Evolutionary conservation across 345 rosid species (phyloP), one percentile per base, ranked within the genome.

Genomic region (Odontarrhena argentea): DNA sequence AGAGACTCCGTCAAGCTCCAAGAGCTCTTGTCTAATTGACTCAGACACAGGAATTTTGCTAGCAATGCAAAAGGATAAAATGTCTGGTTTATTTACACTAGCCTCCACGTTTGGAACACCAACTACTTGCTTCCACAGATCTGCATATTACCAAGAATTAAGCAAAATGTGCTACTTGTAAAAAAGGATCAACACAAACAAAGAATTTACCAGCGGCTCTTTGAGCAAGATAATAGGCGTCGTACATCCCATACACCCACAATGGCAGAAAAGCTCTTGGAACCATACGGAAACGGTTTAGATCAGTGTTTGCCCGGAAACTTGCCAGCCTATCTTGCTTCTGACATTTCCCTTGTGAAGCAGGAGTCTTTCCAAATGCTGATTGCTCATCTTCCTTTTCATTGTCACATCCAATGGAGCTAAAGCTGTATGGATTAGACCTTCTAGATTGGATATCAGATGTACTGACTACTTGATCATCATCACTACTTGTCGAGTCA

Each of bases 21-120:
- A 82, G 79, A 94, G 99, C 68, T 91, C 96, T 81, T 91, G 99
- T 71, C 99, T 86, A 55, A 77, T 79, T 50, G 92, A 79, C 62
- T 80, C 93, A 60, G 99, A 91, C 48, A 87, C 84, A 0, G 99
- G 99, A 47, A 94, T 88, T 80, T 94, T 91, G 82, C 99, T 91
- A 30, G 91, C 99, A 70, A 94, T 85, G 48, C 76, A 66, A 76
- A 94, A 94, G 53, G 97, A 94, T 59, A 94, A 78, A 43, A 83
- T 83, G 78, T 86, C 92, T 2, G 97, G 99, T 78, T 85, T 87
- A 74, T 68, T 80, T 64, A 87, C 91, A 57, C 87, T 67, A 74
- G 51, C 71, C 60, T 94, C 90, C 91, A 91, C 75, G 67, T 80
- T 75, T 46, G 97, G 96, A 41, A 80, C 67, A 64, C 96, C 95